phyloP scores from a whole-genome alignment of 495 filamentous ascomycete species.

The Trichoderma erinaceum region DNA sequence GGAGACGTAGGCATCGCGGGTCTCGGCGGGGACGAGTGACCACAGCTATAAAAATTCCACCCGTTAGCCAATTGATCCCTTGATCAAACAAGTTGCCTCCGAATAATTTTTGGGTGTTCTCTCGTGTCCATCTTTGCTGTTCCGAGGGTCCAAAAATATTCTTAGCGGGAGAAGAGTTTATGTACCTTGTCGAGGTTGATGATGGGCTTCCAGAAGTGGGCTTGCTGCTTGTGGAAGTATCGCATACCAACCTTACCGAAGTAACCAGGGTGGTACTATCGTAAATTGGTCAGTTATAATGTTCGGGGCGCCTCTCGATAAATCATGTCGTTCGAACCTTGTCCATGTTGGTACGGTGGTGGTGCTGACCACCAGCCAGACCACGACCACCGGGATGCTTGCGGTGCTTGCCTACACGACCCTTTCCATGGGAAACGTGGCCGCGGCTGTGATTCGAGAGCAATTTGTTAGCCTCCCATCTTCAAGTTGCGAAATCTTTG shows the following conservation, averaged over 20 bases:
- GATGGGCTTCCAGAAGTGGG: slow-evolving; percentile 87
- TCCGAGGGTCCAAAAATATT: neutral
- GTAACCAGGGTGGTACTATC: slow-evolving; percentile 81
- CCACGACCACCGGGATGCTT: slow-evolving; percentile 92
- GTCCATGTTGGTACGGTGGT: slow-evolving; percentile 91
- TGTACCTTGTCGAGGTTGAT: slow-evolving; percentile 88
- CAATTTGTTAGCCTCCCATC: slow-evolving; percentile 22
- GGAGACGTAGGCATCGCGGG: slow-evolving; percentile 74
- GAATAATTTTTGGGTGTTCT: neutral
- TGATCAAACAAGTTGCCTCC: neutral
- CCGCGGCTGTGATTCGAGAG: slow-evolving; percentile 58
- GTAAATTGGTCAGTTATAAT: neutral
- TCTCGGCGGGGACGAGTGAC: slow-evolving; percentile 74
- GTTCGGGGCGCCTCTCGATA: neutral
- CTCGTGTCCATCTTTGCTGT: neutral
- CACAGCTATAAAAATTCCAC: slow-evolving; percentile 52
- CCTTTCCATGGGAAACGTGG: slow-evolving; percentile 89
- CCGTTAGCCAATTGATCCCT: slow-evolving; percentile 27
- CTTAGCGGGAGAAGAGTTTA: slow-evolving; percentile 12
- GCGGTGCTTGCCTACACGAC: slow-evolving; percentile 87
- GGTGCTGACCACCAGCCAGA: slow-evolving; percentile 95
- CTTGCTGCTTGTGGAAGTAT: slow-evolving; percentile 85
- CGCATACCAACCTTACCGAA: slow-evolving; percentile 98
- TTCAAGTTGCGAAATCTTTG: neutral
- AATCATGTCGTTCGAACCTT: slow-evolving; percentile 40